A percentile compares a stretch with the other conserved stretches of the same genome.
Evolutionary conservation across 305 asterid genomes (phyloP).

Genomic region (Andrographis paniculata): DNA sequence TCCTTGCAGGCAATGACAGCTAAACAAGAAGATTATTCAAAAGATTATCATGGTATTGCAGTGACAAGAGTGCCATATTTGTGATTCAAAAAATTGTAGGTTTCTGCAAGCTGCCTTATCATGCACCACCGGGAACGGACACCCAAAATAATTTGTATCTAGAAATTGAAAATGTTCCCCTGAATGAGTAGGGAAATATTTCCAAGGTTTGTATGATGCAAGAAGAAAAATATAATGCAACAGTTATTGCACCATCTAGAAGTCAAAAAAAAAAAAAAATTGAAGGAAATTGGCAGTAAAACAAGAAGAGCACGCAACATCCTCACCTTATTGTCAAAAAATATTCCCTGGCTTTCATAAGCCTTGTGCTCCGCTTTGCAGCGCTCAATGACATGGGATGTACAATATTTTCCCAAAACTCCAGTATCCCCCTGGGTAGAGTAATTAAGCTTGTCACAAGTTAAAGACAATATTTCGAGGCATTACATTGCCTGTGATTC

Average conservation of each 20-base stretch:
- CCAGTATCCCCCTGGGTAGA: constrained; percentile 54
- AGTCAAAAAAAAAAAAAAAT: neutral
- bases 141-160: neutral
- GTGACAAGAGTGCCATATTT: neutral
- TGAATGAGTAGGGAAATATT: too few relatives aligned
- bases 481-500: neutral
- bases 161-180: neutral
- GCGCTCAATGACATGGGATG: constrained; percentile 67
- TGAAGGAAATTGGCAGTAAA: neutral
- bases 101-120: neutral
- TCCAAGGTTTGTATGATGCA: neutral
- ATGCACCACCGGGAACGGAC: too few relatives aligned
- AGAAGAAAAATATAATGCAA: neutral
- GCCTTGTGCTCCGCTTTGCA: constrained; percentile 89
- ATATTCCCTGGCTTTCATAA: constrained; percentile 58
- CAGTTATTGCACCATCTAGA: neutral
- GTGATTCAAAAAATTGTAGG: neutral
- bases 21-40: too few relatives aligned
- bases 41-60: too few relatives aligned
- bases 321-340: constrained; percentile 79
- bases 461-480: constrained; percentile 1
- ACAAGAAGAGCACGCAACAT: constrained; percentile 3
- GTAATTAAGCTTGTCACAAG: constrained; percentile 11
- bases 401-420: constrained; percentile 65
- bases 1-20: neutral